Percentiles rank a stretch among this genome's conserved stretches.
These are phyloP conservation scores for Talaromyces sp. DNA, from an alignment of 2,329 filamentous ascomycete genomes.

Conservation along the genomic window DNA sequence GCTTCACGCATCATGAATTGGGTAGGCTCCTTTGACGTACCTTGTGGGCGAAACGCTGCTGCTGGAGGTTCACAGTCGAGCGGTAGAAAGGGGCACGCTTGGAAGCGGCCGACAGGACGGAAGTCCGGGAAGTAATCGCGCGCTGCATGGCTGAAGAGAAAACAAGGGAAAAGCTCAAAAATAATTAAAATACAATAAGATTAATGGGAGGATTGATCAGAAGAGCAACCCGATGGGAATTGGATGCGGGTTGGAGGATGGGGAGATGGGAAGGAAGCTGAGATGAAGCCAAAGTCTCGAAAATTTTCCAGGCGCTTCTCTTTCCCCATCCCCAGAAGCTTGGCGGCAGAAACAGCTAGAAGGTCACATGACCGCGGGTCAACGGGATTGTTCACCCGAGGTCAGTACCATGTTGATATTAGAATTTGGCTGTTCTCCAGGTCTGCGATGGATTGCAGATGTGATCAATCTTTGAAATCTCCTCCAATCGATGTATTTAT, in stretches of 20 bases:
- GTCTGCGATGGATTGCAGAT: too few species aligned
- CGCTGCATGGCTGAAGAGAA: constrained; percentile 73
- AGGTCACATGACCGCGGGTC: constrained; percentile 39
- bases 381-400: background rate
- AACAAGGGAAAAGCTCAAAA: constrained; percentile 28
- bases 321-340: constrained; percentile 44
- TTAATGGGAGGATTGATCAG: constrained; percentile 15
- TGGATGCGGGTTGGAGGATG: constrained; percentile 28
- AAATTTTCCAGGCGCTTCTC: constrained; percentile 46
- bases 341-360: constrained; percentile 48
- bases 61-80: constrained; percentile 72
- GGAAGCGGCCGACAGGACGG: constrained; percentile 68
- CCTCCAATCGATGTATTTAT: too few species aligned
- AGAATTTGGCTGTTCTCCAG: too few species aligned
- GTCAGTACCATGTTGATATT: too few species aligned
- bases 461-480: too few species aligned
- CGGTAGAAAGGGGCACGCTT: constrained; percentile 62
- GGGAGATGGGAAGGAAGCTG: constrained; percentile 33
- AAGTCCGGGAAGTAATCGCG: constrained; percentile 82
- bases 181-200: constrained; percentile 20
- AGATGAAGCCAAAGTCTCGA: constrained; percentile 45
- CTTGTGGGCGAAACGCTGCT: constrained; percentile 97
- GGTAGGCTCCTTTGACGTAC: constrained; percentile 53
- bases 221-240: constrained; percentile 37
- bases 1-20: constrained; percentile 3